Conservation (phyloP, 1,139 yeast species). For the Debaryomyces sp. region DNA sequence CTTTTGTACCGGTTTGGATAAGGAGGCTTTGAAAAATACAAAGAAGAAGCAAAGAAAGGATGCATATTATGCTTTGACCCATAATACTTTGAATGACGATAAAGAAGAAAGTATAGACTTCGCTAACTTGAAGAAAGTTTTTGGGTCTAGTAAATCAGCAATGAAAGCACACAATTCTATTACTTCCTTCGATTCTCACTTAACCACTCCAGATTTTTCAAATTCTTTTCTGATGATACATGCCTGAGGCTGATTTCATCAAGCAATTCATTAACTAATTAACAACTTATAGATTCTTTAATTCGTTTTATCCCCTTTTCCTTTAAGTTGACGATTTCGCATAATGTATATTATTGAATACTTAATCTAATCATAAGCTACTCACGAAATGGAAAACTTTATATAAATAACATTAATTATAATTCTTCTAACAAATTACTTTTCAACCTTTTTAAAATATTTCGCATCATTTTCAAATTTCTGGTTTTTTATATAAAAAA, state of each 20-base stretch:
- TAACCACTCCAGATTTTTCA: conserved; percentile 23
- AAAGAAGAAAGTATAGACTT: not conserved
- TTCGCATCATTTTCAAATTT: not conserved
- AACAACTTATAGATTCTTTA: not conserved
- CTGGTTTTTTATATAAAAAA: not conserved
- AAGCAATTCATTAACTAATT: not conserved
- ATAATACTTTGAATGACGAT: not conserved
- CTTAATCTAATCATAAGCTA: not conserved
- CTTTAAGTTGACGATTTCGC: not conserved
- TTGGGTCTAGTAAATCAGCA: not conserved
- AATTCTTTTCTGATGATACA: conserved; percentile 12
- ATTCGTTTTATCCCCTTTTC: not conserved
- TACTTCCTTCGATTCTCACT: conserved; percentile 11
- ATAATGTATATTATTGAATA: not conserved
- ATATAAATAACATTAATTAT: not conserved
- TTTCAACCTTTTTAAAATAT: not conserved
- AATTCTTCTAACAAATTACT: not conserved
- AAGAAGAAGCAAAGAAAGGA: not conserved
- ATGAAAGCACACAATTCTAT: not conserved
- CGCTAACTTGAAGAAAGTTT: not conserved
- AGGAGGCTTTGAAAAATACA: not conserved
- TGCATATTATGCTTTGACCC: conserved; percentile 1
- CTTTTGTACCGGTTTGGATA: not conserved
- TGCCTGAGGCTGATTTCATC: conserved; percentile 1
- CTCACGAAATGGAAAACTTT: not conserved